Percentiles rank a stretch among this genome's conserved stretches.
These are phyloP conservation scores for Monilinia laxa DNA, from an alignment of 2,329 filamentous ascomycete species.

Conservation along the genomic window DNA sequence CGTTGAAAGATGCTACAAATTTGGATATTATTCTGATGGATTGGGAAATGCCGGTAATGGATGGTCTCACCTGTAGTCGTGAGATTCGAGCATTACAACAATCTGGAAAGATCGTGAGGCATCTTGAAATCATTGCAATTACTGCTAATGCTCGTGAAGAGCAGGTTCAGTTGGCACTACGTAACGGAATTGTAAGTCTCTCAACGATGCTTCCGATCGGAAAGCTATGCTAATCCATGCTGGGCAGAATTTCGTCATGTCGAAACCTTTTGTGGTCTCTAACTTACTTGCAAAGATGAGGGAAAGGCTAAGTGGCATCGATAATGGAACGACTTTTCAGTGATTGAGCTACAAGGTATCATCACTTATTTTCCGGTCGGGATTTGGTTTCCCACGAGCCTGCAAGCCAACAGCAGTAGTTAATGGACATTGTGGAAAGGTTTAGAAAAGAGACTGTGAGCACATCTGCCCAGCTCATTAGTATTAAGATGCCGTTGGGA, in stretches of 20 bases:
- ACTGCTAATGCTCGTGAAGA: conserved; percentile 39
- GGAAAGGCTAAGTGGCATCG: conserved; percentile 26
- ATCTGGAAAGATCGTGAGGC: conserved; percentile 51
- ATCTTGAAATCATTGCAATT: conserved; percentile 42
- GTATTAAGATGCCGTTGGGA: not conserved
- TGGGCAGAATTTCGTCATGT: conserved; percentile 31
- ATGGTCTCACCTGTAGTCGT: conserved; percentile 65
- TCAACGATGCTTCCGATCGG: not conserved
- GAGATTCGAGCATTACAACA: conserved; percentile 61
- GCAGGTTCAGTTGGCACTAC: conserved; percentile 29
- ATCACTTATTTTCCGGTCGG: not conserved
- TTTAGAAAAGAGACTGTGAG: not conserved
- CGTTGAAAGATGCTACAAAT: conserved; percentile 37
- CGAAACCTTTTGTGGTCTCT: conserved; percentile 33
- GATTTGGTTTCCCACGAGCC: not conserved
- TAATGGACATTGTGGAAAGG: not conserved
- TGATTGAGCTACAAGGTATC: not conserved
- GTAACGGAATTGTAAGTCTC: conserved; percentile 22
- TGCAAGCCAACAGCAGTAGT: no score
- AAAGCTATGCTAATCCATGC: not conserved
- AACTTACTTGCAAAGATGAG: conserved; percentile 31
- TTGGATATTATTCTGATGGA: conserved; percentile 71
- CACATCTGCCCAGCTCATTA: not conserved
- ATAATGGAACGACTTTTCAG: conserved; percentile 7
- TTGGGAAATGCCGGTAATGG: conserved; percentile 73